phyloP scores from a whole-genome alignment of 1,139 yeast genomes.

The Yamadazyma triangularis region DNA sequence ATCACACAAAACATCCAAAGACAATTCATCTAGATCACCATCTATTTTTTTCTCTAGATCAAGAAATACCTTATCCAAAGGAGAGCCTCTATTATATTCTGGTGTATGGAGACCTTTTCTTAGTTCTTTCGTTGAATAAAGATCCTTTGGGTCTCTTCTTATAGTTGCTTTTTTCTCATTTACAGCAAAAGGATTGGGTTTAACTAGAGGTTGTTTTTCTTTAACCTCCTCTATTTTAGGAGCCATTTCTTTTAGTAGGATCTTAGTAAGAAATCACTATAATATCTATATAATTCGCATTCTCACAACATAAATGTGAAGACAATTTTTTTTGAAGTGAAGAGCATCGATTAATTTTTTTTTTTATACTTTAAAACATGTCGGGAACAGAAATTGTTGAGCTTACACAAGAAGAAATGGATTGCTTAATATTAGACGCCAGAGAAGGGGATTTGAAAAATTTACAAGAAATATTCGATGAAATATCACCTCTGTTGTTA shows the following conservation, averaged over 20 bases:
- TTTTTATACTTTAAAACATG: slow-evolving; percentile 11
- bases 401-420: slow-evolving; percentile 71
- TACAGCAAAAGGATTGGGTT: slow-evolving; percentile 35
- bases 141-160: slow-evolving; percentile 29
- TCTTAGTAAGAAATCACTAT: too few relatives aligned
- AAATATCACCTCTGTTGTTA: slow-evolving; percentile 50
- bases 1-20: slow-evolving; percentile 8
- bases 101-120: slow-evolving; percentile 34
- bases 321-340: neutral
- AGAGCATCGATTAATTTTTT: too few relatives aligned
- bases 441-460: slow-evolving; percentile 83
- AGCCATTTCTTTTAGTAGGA: too few relatives aligned
- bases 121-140: slow-evolving; percentile 19
- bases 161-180: slow-evolving; percentile 25
- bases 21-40: slow-evolving; percentile 22
- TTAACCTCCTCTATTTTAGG: slow-evolving; percentile 26
- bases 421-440: slow-evolving; percentile 75
- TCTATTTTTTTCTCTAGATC: slow-evolving; percentile 23
- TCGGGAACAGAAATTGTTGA: slow-evolving; percentile 13
- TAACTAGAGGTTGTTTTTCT: slow-evolving; percentile 8
- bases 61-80: slow-evolving; percentile 33
- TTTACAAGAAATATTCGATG: slow-evolving; percentile 61
- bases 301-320: too few relatives aligned
- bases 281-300: too few relatives aligned
- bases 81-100: slow-evolving; percentile 24